These are phyloP conservation scores for Pleurotus ostreatus DNA, from an alignment of 768 basidiomycete genomes.

Conservation along the genomic window DNA sequence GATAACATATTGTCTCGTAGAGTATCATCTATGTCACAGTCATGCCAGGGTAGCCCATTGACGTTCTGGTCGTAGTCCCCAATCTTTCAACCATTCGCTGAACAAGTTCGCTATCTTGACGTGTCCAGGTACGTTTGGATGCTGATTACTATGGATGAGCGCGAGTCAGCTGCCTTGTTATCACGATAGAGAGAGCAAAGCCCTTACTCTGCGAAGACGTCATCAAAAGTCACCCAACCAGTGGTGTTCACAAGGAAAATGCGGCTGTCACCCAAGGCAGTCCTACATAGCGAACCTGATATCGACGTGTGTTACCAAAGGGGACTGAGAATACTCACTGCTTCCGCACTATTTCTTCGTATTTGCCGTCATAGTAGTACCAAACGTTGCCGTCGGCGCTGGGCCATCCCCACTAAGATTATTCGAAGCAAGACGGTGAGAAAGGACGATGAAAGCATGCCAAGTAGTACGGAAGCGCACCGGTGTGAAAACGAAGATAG, in stretches of 20 bases:
- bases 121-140: slow-evolving; percentile 46
- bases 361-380: slow-evolving; percentile 45
- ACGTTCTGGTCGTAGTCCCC: slow-evolving; percentile 34
- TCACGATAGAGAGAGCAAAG: not conserved
- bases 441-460: no score
- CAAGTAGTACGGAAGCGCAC: slow-evolving; percentile 23
- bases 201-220: slow-evolving; percentile 44
- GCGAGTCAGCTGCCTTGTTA: not conserved
- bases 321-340: slow-evolving; percentile 21
- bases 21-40: not conserved
- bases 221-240: slow-evolving; percentile 48
- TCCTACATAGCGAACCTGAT: slow-evolving; percentile 18
- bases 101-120: slow-evolving; percentile 43
- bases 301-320: not conserved
- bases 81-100: slow-evolving; percentile 38
- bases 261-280: slow-evolving; percentile 38
- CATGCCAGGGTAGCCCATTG: slow-evolving; percentile 14
- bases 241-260: slow-evolving; percentile 53
- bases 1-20: no score
- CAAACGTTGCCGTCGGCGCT: slow-evolving; percentile 38
- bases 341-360: slow-evolving; percentile 39
- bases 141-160: slow-evolving; percentile 32
- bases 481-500: slow-evolving; percentile 52
- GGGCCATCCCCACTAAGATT: slow-evolving; percentile 52
- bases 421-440: not conserved